Conservation (phyloP, 768 basidiomycete species). For the Pulveroboletus sp. region DNA sequence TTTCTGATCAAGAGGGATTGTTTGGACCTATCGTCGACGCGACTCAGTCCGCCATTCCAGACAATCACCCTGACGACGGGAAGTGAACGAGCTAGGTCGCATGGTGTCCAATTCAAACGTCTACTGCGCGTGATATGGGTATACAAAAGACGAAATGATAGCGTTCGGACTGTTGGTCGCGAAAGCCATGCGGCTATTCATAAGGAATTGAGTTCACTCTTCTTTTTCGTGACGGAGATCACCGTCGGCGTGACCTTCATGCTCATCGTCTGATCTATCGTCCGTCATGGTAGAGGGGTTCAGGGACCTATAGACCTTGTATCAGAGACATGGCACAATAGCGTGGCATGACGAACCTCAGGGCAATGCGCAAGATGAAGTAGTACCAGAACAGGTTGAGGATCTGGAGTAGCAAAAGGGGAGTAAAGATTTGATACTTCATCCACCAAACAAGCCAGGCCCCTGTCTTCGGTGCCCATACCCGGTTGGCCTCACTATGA, state of each 20-base stretch:
- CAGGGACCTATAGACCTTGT: constrained; percentile 43
- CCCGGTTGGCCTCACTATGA: constrained; percentile 46
- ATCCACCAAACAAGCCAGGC: constrained; percentile 75
- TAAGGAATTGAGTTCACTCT: constrained; percentile 19
- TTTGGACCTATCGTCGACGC: constrained; percentile 23
- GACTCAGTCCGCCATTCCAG: constrained; percentile 1
- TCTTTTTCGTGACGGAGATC: constrained; percentile 28
- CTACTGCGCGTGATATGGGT: constrained; percentile 8
- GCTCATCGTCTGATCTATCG: constrained; percentile 79
- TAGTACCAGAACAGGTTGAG: constrained; percentile 94
- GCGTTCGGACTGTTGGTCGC: background rate
- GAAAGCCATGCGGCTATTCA: background rate
- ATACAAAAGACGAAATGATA: constrained; percentile 4
- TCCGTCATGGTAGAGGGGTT: constrained; percentile 49
- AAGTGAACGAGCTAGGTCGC: background rate
- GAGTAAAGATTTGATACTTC: constrained; percentile 72
- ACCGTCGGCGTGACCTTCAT: constrained; percentile 37
- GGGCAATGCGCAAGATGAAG: constrained; percentile 72
- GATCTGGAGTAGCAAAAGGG: constrained; percentile 69
- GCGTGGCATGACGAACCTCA: constrained; percentile 47
- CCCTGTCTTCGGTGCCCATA: constrained; percentile 59
- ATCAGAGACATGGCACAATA: constrained; percentile 5
- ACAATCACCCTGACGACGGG: constrained; percentile 2
- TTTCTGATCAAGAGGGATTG: constrained; percentile 42
- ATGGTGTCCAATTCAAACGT: background rate